A percentile compares a stretch with the other conserved stretches of the same genome.
These are phyloP conservation scores for Paratinospora sagittata DNA, from an alignment of 164 flowering plant genomes.

Conservation along the genomic window DNA sequence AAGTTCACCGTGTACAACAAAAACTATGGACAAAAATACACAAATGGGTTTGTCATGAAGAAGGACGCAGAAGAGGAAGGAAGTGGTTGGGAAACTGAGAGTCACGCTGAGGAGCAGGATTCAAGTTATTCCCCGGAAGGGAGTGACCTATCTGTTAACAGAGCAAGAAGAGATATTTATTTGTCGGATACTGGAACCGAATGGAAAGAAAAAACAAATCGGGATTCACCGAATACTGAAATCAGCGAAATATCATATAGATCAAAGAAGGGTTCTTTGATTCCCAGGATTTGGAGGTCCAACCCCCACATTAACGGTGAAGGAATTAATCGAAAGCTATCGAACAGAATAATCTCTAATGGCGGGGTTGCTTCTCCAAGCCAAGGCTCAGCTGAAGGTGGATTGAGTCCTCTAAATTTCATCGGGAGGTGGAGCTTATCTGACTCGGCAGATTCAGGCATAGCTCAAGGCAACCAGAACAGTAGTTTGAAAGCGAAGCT, in stretches of 20 bases:
- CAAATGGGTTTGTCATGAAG: conserved; percentile 25
- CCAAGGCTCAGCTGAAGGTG: conserved; percentile 46
- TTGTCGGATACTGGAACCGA: conserved; percentile 59
- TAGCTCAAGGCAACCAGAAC: conserved; percentile 48
- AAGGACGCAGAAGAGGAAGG: conserved; percentile 69
- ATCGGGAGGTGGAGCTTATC: conserved; percentile 74
- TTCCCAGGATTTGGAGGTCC: conserved; percentile 77
- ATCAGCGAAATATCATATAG: conserved; percentile 54
- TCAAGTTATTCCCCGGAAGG: conserved; percentile 78
- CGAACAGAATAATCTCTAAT: conserved; percentile 42
- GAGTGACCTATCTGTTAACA: conserved; percentile 67
- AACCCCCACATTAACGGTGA: conserved; percentile 34
- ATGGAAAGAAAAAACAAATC: conserved; percentile 59
- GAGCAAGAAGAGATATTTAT: conserved; percentile 37
- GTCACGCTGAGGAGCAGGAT: conserved; percentile 77
- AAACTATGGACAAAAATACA: conserved; percentile 24
- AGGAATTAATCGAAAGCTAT: conserved; percentile 38
- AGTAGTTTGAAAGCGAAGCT: conserved; percentile 76
- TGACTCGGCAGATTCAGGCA: conserved; percentile 50
- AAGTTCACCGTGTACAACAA: conserved; percentile 30
- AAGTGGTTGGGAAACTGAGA: conserved; percentile 97
- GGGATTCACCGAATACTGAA: conserved; percentile 46
- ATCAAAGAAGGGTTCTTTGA: conserved; percentile 55
- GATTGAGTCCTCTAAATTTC: conserved; percentile 42
- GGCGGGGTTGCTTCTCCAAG: conserved; percentile 47